These are phyloP conservation scores for Termitomyces sp. DNA, from an alignment of 768 basidiomycete species.

Conservation along the genomic window DNA sequence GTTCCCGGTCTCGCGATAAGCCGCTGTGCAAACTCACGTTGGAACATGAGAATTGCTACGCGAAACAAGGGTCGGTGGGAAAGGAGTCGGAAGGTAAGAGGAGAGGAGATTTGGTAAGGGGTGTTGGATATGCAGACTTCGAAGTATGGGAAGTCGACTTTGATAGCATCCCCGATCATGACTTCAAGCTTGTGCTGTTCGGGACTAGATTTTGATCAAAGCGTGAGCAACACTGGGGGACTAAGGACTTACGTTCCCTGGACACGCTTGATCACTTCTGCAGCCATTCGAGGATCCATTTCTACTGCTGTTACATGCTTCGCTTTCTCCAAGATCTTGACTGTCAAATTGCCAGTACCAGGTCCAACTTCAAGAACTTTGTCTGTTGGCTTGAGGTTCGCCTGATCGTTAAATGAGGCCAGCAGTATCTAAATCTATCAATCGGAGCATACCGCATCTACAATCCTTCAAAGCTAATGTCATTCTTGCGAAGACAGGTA, in stretches of 20 bases:
- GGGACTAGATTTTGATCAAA: slow-evolving; percentile 49
- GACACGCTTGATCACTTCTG: slow-evolving; percentile 93
- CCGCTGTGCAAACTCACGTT: slow-evolving; percentile 95
- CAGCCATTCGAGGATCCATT: slow-evolving; percentile 99
- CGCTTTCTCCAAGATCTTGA: slow-evolving; percentile 89
- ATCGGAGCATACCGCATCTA: slow-evolving; percentile 37
- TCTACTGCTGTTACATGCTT: slow-evolving; percentile 93
- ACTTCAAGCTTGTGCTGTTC: slow-evolving; percentile 95
- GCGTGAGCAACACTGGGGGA: not conserved
- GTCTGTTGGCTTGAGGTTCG: slow-evolving; percentile 90
- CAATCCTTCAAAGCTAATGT: slow-evolving; percentile 28
- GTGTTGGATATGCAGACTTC: slow-evolving; percentile 99
- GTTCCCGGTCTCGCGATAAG: slow-evolving; percentile 84
- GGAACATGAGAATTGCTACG: slow-evolving; percentile 98
- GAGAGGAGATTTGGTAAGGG: slow-evolving; percentile 98
- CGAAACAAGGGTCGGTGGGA: slow-evolving; percentile 95
- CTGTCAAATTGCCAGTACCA: slow-evolving; percentile 95
- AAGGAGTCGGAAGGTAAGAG: slow-evolving; percentile 93
- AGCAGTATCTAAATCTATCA: not conserved
- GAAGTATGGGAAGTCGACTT: slow-evolving; percentile 96
- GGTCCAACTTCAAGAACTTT: slow-evolving; percentile 97
- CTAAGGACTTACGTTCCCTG: slow-evolving; percentile 82
- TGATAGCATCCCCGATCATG: slow-evolving; percentile 96
- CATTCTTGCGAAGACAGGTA: slow-evolving; percentile 1
- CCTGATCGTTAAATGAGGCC: slow-evolving; percentile 40